phyloP scores from a whole-genome alignment of 441 rosid genomes.

The Erysimum cheiri region DNA sequence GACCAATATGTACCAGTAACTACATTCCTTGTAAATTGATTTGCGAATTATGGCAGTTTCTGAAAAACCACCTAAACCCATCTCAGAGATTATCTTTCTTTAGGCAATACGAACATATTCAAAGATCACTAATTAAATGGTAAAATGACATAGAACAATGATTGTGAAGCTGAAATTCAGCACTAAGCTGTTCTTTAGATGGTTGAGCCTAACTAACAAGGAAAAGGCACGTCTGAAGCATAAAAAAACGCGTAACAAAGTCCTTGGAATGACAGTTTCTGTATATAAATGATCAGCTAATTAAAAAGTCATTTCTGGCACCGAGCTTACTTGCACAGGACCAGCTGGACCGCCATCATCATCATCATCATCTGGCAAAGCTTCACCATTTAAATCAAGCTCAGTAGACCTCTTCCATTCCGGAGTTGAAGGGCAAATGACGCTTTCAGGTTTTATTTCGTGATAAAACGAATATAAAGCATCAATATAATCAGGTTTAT shows the following conservation, averaged over 20 bases:
- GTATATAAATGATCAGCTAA: conserved; percentile 11
- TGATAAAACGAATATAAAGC: conserved; percentile 88
- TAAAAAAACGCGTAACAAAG: not conserved
- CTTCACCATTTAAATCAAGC: conserved; percentile 99
- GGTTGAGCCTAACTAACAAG: conserved; percentile 9
- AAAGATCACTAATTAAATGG: conserved; percentile 13
- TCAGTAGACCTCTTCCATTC: conserved; percentile 98
- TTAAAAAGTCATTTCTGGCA: conserved; percentile 5
- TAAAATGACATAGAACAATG: conserved; percentile 14
- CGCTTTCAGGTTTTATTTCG: conserved; percentile 81
- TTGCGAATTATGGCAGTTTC: not conserved
- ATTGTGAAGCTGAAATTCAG: conserved; percentile 9
- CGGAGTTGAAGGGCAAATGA: conserved; percentile 84
- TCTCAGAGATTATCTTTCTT: conserved; percentile 24
- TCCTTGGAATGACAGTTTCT: conserved; percentile 4
- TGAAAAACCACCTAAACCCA: conserved; percentile 24
- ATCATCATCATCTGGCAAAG: conserved; percentile 87
- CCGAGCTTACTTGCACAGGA: conserved; percentile 64
- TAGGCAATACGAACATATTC: conserved; percentile 14
- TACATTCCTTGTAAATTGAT: conserved; percentile 14
- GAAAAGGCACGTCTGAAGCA: not conserved
- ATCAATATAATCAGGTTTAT: conserved; percentile 90
- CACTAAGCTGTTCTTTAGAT: conserved; percentile 14
- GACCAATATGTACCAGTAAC: conserved; percentile 16
- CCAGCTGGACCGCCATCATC: conserved; percentile 80